Evolutionary conservation across 164 flowering plant genomes (phyloP).

Genomic region (Tetrastigma voinierianum): DNA sequence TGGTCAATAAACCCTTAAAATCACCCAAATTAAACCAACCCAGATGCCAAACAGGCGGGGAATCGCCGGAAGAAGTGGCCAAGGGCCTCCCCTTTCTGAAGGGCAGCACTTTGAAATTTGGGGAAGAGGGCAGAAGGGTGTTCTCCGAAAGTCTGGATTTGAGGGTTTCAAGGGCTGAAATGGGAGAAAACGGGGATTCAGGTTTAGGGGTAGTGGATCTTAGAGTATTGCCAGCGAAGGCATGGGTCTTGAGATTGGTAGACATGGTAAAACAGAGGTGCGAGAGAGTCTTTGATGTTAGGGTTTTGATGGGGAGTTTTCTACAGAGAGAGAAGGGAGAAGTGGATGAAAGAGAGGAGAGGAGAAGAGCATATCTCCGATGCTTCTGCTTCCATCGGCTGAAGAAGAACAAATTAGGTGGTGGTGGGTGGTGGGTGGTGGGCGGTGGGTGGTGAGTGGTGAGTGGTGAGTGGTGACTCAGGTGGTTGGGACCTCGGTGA

Average conservation of each 20-base stretch:
- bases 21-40: slow-evolving; percentile 72
- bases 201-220: slow-evolving; percentile 48
- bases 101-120: slow-evolving; percentile 43
- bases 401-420: neutral
- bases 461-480: too few species aligned
- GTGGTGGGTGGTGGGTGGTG: too few species aligned
- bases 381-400: slow-evolving; percentile 13
- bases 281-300: slow-evolving; percentile 3
- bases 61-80: slow-evolving; percentile 32
- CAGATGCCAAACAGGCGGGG: slow-evolving; percentile 58
- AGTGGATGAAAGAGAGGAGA: slow-evolving; percentile 5
- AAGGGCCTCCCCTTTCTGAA: slow-evolving; percentile 75
- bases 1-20: slow-evolving; percentile 40
- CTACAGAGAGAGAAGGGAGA: slow-evolving; percentile 13
- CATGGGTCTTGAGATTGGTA: slow-evolving; percentile 45
- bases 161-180: slow-evolving; percentile 58
- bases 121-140: slow-evolving; percentile 11
- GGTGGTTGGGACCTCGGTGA: neutral
- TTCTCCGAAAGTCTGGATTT: slow-evolving; percentile 36
- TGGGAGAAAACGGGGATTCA: slow-evolving; percentile 41
- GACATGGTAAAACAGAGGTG: slow-evolving; percentile 44
- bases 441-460: too few species aligned
- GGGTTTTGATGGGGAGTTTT: slow-evolving; percentile 6
- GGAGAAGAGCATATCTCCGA: slow-evolving; percentile 23
- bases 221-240: slow-evolving; percentile 80